phyloP scores from a whole-genome alignment of 139 green algal species.

The Chlamydomonas asymmetrica region DNA sequence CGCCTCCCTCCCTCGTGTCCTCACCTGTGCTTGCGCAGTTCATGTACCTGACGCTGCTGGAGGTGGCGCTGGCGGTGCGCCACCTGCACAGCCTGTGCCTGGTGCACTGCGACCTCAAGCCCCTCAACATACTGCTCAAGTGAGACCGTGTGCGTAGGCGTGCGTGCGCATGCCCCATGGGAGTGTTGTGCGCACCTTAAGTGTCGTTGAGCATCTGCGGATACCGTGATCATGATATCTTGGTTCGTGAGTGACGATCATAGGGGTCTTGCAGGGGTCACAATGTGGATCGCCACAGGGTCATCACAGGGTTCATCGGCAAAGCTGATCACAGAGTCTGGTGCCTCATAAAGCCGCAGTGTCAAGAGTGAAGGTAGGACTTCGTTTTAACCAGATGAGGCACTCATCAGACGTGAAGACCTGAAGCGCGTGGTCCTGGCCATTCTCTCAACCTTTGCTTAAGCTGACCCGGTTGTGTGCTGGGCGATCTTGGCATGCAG shows the following conservation, averaged over 20 bases:
- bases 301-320: too few relatives aligned
- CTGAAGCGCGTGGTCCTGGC: background rate
- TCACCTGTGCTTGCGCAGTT: background rate
- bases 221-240: background rate
- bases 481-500: too few relatives aligned
- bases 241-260: background rate
- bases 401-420: background rate
- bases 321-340: too few relatives aligned
- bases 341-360: background rate
- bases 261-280: background rate
- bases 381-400: too few relatives aligned
- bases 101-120: constrained; percentile 19
- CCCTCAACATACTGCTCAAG: background rate
- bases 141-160: background rate
- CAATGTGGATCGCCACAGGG: background rate
- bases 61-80: constrained; percentile 39
- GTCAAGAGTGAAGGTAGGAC: background rate
- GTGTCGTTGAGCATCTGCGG: background rate
- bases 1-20: background rate
- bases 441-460: background rate
- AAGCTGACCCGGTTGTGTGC: background rate
- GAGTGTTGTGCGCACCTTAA: background rate
- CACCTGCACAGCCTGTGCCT: constrained; percentile 56
- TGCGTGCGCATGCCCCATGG: background rate
- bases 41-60: constrained; percentile 47